Evolutionary conservation across 257 asterid genomes (phyloP).

Genomic region (Capsicum pubescens): DNA sequence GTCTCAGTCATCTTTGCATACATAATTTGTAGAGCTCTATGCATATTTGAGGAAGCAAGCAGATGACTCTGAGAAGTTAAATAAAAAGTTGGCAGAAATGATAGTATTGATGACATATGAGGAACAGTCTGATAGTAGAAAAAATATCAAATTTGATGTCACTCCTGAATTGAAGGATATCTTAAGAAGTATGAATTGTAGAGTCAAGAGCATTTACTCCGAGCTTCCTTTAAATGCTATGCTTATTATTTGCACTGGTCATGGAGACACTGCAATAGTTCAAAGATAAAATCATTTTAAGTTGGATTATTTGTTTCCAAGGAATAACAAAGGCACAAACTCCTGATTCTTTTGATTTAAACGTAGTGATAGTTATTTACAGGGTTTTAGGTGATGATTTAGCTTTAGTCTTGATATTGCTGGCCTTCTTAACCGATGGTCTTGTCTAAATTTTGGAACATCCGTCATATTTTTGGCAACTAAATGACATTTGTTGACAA

Average conservation of each 20-base stretch:
- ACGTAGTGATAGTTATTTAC: neutral
- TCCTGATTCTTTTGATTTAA: neutral
- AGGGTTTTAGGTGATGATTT: neutral
- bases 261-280: conserved; percentile 88
- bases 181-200: conserved; percentile 62
- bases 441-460: neutral
- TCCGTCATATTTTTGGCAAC: neutral
- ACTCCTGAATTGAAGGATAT: conserved; percentile 79
- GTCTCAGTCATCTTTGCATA: too few relatives aligned
- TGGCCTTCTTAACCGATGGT: neutral
- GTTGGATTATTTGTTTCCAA: conserved; percentile 9
- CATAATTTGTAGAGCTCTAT: conserved; percentile 64
- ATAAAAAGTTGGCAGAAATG: conserved; percentile 82
- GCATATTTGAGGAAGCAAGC: conserved; percentile 74
- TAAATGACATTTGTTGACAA: neutral
- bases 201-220: conserved; percentile 68
- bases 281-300: conserved; percentile 56
- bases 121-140: conserved; percentile 51
- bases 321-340: neutral
- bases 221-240: conserved; percentile 75
- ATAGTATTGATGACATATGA: conserved; percentile 80
- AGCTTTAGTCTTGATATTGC: neutral
- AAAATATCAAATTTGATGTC: conserved; percentile 49
- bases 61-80: conserved; percentile 60
- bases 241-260: conserved; percentile 91